Evolutionary conservation across 306 rosid species (phyloP).

Genomic region (Potentilla sterilis): DNA sequence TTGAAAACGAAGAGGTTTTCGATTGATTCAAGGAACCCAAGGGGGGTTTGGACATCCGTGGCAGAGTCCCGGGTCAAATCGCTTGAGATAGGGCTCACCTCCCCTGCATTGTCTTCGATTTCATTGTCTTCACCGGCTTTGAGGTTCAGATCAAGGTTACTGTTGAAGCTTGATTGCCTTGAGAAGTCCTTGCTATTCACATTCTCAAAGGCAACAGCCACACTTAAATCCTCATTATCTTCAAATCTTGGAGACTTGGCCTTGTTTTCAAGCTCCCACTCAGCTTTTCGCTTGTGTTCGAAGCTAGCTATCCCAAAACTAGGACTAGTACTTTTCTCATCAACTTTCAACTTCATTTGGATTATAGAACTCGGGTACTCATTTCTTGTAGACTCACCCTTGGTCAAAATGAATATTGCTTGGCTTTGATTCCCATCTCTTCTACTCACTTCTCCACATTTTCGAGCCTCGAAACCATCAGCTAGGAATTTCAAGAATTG

Average conservation of each 20-base stretch:
- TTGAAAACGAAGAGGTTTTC: constrained; percentile 51
- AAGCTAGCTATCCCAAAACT: constrained; percentile 38
- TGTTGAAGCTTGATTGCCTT: constrained; percentile 69
- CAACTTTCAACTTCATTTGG: constrained; percentile 54
- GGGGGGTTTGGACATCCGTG: constrained; percentile 32
- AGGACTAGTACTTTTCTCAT: constrained; percentile 30
- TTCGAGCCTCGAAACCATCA: constrained; percentile 54
- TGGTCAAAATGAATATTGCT: constrained; percentile 58
- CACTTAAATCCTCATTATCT: constrained; percentile 32
- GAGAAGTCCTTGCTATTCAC: constrained; percentile 39
- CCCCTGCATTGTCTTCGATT: constrained; percentile 37
- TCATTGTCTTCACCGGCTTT: constrained; percentile 51
- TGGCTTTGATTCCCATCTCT: constrained; percentile 34
- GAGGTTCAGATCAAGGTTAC: constrained; percentile 69
- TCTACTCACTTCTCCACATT: constrained; percentile 42
- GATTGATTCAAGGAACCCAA: constrained; percentile 48
- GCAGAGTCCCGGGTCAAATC: constrained; percentile 60
- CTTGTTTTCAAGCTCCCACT: constrained; percentile 55
- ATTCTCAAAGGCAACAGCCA: constrained; percentile 27
- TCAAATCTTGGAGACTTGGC: constrained; percentile 50
- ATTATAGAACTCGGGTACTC: constrained; percentile 45
- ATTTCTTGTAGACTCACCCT: constrained; percentile 33
- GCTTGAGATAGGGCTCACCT: constrained; percentile 51
- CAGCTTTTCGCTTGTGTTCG: constrained; percentile 63
- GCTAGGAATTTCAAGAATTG: constrained; percentile 55